Evolutionary conservation across 1,284 basidiomycete species (phyloP).

Genomic region (Meira nashicola): DNA sequence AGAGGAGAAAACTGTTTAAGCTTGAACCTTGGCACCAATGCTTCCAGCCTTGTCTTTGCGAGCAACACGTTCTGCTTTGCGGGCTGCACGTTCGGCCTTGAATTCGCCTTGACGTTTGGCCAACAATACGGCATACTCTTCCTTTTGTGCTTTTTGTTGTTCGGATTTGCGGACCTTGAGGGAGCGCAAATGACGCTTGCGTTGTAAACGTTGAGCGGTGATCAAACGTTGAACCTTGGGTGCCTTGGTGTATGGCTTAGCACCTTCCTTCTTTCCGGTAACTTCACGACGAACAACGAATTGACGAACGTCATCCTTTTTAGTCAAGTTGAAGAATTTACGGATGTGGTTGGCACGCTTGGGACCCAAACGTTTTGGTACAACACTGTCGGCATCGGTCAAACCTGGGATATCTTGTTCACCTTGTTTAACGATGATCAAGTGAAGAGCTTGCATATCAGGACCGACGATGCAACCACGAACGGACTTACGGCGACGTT

Average conservation of each 20-base stretch:
- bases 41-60: not conserved
- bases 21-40: conserved; percentile 3
- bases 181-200: conserved; percentile 84
- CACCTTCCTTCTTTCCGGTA: conserved; percentile 82
- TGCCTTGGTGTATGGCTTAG: conserved; percentile 97
- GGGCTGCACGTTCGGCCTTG: conserved; percentile 5
- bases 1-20: not conserved
- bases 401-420: conserved; percentile 85
- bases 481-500: conserved; percentile 98
- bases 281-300: conserved; percentile 82
- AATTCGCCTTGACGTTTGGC: conserved; percentile 9
- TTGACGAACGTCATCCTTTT: conserved; percentile 97
- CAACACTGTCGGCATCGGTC: conserved; percentile 71
- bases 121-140: conserved; percentile 60
- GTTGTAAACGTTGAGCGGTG: conserved; percentile 89
- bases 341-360: conserved; percentile 71
- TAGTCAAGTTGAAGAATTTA: conserved; percentile 94
- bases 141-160: conserved; percentile 87
- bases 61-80: conserved; percentile 4
- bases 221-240: conserved; percentile 68
- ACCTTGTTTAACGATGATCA: conserved; percentile 96
- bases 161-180: conserved; percentile 85
- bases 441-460: conserved; percentile 90
- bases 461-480: conserved; percentile 91
- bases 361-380: conserved; percentile 91